Base-by-base conservation (phyloP, 192 early-diverging fungal genomes). In the Coemansia sp. region DNA sequence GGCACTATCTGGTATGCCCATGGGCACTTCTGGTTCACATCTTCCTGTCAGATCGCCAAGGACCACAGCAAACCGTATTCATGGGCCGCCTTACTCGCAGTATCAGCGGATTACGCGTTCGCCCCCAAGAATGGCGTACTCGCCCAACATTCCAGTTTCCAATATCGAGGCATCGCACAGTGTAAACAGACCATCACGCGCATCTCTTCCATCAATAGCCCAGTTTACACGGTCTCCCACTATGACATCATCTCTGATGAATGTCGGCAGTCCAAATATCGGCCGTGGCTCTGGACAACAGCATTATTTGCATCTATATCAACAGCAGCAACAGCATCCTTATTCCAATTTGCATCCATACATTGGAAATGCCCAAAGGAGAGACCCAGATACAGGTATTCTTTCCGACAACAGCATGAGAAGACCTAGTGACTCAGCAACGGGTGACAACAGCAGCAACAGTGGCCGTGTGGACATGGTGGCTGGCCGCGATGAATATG, bases 121-220 rank as follows among this genome's bases (percentile, higher is more conserved):
- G 41, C 79, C 72, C 38, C 61, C 69, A n/a, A 65, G 56, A 13
- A 42, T 49, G n/a, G n/a, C 40, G 16, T 67, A 54, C 17, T 83
- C 81, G 16, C 81, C 81, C 0, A 42, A 54, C 3, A 48, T 64
- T 4, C 39, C 37, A 41, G 37, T 38, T 13, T 54, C 43, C 32
- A 69, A 50, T 40, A 20, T 46, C 7, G 55, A 55, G 37, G 13
- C 40, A 40, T 22, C 37, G 5, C 38, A 9, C n/a, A 59, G 51
- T 22, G 20, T 22, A 25, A 54, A 54, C 13, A 54, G 25, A 25
- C 0, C 38, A 25, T 1, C 57, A 5, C 38, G 17, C n/a, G 25
- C n/a, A 41, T 22, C 55, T 25, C 60, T 78, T 40, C 81, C 75
- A 4, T 45, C 76, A 3, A 67, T 78, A 54, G 51, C 72, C 20